phyloP scores from a whole-genome alignment of 139 green algal species.

The Closterium sp. region DNA sequence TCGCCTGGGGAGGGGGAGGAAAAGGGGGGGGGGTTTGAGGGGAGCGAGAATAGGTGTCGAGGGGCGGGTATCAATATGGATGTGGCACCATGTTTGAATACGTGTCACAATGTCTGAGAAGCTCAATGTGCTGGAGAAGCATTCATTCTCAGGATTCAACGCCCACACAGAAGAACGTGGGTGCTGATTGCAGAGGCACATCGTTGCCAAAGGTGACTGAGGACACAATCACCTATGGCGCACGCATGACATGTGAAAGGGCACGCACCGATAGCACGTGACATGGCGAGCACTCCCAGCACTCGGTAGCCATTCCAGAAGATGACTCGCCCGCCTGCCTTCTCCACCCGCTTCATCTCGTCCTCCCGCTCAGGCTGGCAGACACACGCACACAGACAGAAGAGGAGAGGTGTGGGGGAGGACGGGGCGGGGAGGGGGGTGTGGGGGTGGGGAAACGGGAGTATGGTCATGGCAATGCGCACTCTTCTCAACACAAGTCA shows the following conservation, averaged over 20 bases:
- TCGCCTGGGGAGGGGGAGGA: slow-evolving; percentile 15
- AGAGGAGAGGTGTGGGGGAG: not conserved
- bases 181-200: too few species aligned
- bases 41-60: too few species aligned
- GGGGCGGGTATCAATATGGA: not conserved
- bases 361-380: slow-evolving; percentile 64
- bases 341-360: slow-evolving; percentile 70
- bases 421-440: slow-evolving; percentile 42
- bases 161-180: too few species aligned
- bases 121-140: too few species aligned
- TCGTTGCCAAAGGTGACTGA: too few species aligned
- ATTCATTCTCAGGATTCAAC: too few species aligned
- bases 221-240: too few species aligned
- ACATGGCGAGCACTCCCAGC: slow-evolving; percentile 74
- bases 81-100: not conserved
- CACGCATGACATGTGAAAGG: too few species aligned
- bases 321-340: slow-evolving; percentile 70
- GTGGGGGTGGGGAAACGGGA: not conserved
- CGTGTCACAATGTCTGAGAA: not conserved
- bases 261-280: slow-evolving; percentile 68
- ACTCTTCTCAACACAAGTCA: not conserved
- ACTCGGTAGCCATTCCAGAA: slow-evolving; percentile 76
- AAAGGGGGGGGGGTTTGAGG: too few species aligned
- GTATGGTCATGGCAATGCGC: not conserved
- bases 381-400: slow-evolving; percentile 62